Percentiles rank a stretch among this genome's conserved stretches.
Conservation (phyloP, 2,329 filamentous ascomycete species). For the Clarireedia hainanense region DNA sequence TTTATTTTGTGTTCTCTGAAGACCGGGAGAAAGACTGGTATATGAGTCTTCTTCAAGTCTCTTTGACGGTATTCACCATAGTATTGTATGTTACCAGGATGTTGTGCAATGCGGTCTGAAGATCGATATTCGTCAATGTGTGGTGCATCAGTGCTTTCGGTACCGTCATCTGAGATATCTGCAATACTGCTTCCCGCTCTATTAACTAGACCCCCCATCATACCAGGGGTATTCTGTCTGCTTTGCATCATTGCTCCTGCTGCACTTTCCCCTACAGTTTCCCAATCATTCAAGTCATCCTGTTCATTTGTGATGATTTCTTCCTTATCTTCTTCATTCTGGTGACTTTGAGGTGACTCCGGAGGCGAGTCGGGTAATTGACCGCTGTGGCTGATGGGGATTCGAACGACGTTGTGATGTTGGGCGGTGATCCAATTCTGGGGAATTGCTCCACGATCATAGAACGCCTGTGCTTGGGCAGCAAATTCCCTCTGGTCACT, state of each 20-base stretch:
- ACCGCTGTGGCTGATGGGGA: constrained; percentile 18
- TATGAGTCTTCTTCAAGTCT: constrained; percentile 21
- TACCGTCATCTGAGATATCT: constrained; percentile 20
- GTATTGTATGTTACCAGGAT: constrained; percentile 22
- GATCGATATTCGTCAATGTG: constrained; percentile 20
- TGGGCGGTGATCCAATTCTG: constrained; percentile 16
- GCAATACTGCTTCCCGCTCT: constrained; percentile 27
- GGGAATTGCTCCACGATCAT: constrained; percentile 19
- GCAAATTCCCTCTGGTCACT: constrained; percentile 4
- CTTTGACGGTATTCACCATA: constrained; percentile 23
- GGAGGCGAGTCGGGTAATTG: constrained; percentile 15
- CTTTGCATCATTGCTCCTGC: constrained; percentile 3
- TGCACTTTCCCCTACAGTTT: constrained; percentile 25
- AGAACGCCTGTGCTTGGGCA: constrained; percentile 16
- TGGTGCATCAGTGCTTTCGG: constrained; percentile 11
- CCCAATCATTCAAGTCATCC: constrained; percentile 26
- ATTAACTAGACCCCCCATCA: constrained; percentile 14
- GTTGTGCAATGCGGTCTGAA: constrained; percentile 24
- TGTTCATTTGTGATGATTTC: constrained; percentile 4
- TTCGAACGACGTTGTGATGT: constrained; percentile 17
- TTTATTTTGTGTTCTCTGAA: constrained; percentile 25
- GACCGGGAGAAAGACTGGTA: constrained; percentile 23
- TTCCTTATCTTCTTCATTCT: background rate
- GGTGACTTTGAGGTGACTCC: constrained; percentile 9
- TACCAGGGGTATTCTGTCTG: constrained; percentile 3